phyloP scores from a whole-genome alignment of 2,329 filamentous ascomycete species.

The Colletotrichum eleusines region DNA sequence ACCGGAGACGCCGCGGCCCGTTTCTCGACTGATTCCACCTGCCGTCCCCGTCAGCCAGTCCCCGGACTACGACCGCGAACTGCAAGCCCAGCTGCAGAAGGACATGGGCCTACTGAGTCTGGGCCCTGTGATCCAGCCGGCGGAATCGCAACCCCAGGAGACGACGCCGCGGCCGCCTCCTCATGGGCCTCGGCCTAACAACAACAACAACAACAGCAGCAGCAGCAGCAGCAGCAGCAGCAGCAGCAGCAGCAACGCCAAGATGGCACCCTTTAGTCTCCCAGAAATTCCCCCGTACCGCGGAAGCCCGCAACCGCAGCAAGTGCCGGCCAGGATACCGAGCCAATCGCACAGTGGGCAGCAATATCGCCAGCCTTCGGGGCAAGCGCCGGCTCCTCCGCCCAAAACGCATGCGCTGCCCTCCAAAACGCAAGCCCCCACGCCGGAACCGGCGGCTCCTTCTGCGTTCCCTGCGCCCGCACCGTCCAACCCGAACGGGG shows the following conservation, averaged over 20 bases:
- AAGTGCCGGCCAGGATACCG: constrained; percentile 46
- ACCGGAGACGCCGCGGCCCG: constrained; percentile 60
- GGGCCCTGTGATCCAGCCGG: constrained; percentile 50
- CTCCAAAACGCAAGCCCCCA: constrained; percentile 50
- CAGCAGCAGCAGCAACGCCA: constrained; percentile 47
- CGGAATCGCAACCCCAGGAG: constrained; percentile 18
- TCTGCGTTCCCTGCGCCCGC: constrained; percentile 69
- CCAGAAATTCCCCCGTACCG: constrained; percentile 69
- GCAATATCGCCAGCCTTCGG: constrained; percentile 44
- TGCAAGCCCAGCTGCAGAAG: constrained; percentile 73
- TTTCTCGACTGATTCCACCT: constrained; percentile 61
- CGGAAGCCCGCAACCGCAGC: constrained; percentile 48
- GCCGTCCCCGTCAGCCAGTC: constrained; percentile 60
- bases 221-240: too few species aligned
- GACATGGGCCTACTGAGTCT: constrained; percentile 71
- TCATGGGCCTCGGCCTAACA: constrained; percentile 51
- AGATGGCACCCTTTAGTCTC: constrained; percentile 57
- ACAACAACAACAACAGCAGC: constrained; percentile 45
- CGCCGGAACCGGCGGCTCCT: constrained; percentile 52
- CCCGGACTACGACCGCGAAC: constrained; percentile 69
- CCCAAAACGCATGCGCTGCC: constrained; percentile 46
- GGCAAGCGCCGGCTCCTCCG: constrained; percentile 39
- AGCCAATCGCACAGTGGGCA: constrained; percentile 42
- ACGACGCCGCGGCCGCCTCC: constrained; percentile 42
- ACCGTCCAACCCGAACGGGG: constrained; percentile 70